Evolutionary conservation across 768 basidiomycete genomes (phyloP).

Genomic region (Dioszegia aurantiaca): DNA sequence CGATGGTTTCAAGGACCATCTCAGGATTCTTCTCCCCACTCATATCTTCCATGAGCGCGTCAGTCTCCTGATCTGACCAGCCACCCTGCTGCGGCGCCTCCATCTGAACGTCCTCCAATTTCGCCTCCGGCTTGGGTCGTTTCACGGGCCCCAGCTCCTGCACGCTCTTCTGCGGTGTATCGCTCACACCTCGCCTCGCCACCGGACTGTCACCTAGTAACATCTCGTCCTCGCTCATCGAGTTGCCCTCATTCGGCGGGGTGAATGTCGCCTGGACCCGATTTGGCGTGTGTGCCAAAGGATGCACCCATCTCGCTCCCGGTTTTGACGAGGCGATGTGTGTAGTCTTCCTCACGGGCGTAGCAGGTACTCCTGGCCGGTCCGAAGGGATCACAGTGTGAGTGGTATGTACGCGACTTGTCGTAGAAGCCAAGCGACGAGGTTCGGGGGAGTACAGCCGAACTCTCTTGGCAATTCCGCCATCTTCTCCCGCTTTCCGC

Average conservation of each 20-base stretch:
- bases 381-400: not conserved
- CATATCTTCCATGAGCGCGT: not conserved
- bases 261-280: not conserved
- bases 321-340: not conserved
- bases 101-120: not conserved
- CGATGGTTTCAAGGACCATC: not conserved
- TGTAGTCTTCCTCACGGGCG: not conserved
- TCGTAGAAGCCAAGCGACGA: not conserved
- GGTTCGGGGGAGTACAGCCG: slow-evolving; percentile 7
- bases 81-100: not conserved
- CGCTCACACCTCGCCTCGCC: not conserved
- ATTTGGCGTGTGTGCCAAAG: slow-evolving; percentile 11
- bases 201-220: slow-evolving; percentile 7
- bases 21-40: not conserved
- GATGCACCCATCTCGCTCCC: slow-evolving; percentile 4
- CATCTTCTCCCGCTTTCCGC: slow-evolving; percentile 5
- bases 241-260: slow-evolving; percentile 7
- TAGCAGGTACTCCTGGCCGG: not conserved
- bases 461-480: slow-evolving; percentile 1
- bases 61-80: not conserved
- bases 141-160: not conserved
- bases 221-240: slow-evolving; percentile 12
- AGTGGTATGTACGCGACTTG: not conserved
- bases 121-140: not conserved
- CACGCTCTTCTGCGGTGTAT: slow-evolving; percentile 4